Base-by-base conservation (phyloP, 2,329 filamentous ascomycete species). In the Ceratocystis lukuohia region DNA sequence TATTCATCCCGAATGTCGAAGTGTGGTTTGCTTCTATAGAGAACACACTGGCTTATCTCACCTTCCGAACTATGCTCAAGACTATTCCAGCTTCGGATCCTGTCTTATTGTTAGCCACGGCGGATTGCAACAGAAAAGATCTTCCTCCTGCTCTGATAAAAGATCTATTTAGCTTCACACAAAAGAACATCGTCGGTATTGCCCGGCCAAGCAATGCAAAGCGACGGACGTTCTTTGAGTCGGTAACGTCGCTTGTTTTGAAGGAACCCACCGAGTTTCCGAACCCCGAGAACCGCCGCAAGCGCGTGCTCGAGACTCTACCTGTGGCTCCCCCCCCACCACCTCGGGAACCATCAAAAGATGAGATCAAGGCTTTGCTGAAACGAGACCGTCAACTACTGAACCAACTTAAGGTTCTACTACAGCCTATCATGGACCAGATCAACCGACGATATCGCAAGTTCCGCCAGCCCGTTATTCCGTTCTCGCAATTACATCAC, bases 381-480 rank as follows among this genome's bases (percentile, higher is more conserved):
- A 88, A 91, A 75, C 84, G 84, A 69, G 95, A 99, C 72, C 86
- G 90, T 62, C 86, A 93, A 69, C 84, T 87, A 10, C 80, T 97
- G 65, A 96, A 97, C 74, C 79, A 88, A 67, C 79, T 99, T 70
- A 99, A 97, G 78, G 86, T 96, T 48, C 80, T 88, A 65, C 85
- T 99, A 65, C 92, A 96, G 75, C 91, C 90, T 1, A 90, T 97
- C 70, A 96, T 99, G 91, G 93, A 99, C 71, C 91, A 96, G 76
- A 90, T 99, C 73, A 94, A 96, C 74, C 81, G 82, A 69, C 91
- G 88, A 73, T 96, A 96, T 77, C 89, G 88, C 73, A 91, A 91
- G 70, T 97, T 97, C 76, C 84, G 91, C 68, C 85, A 86, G 66
- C 87, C 90, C 0, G 84, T 90, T 53, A 87, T 99, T 68, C 84